These are phyloP conservation scores for Oleoguttula mirabilis DNA, from an alignment of 495 filamentous ascomycete species.

Conservation along the genomic window DNA sequence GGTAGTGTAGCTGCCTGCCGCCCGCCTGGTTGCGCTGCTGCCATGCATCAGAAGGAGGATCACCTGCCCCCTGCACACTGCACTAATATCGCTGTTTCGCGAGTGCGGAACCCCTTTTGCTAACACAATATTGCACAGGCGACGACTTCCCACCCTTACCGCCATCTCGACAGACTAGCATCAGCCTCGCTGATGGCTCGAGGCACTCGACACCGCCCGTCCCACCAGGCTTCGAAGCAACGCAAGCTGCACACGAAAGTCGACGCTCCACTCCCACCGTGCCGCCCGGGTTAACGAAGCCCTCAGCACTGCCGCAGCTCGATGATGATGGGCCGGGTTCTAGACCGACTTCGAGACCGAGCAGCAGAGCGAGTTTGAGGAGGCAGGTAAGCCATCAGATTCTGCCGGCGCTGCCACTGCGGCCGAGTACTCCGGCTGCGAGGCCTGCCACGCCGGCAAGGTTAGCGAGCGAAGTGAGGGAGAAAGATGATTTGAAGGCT, in stretches of 20 bases:
- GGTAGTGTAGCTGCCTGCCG: no score
- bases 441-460: conserved; percentile 2
- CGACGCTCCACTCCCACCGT: conserved; percentile 15
- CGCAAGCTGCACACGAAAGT: not conserved
- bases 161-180: conserved; percentile 1
- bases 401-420: conserved; percentile 12
- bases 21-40: no score
- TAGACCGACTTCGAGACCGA: conserved; percentile 4
- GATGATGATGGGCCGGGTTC: conserved; percentile 5
- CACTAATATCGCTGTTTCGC: no score
- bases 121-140: no score
- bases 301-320: conserved; percentile 10
- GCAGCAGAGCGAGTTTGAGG: conserved; percentile 9
- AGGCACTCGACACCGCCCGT: conserved; percentile 16
- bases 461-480: not conserved
- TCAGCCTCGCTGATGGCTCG: conserved; percentile 1
- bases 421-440: conserved; percentile 6
- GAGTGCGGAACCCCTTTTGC: no score
- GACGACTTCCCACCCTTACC: conserved; percentile 2
- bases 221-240: conserved; percentile 19
- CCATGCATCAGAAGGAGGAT: no score
- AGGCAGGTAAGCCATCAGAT: conserved; percentile 5
- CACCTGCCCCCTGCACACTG: no score
- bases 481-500: not conserved
- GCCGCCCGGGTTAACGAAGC: conserved; percentile 8